Evolutionary conservation across 2,329 filamentous ascomycete species (phyloP).

Genomic region (Alternaria dauci): DNA sequence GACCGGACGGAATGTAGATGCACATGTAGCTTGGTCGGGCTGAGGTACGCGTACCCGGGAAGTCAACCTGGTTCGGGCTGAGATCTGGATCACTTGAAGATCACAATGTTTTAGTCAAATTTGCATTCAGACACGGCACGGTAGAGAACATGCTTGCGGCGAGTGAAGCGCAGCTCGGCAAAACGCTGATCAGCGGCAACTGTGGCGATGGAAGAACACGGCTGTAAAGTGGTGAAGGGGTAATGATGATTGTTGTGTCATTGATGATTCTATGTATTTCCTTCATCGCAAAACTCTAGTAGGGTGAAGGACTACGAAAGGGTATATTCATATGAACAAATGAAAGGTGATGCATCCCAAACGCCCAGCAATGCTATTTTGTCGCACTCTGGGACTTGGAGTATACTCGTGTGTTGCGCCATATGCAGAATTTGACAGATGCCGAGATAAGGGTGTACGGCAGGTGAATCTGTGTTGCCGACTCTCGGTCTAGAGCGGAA

Average conservation of each 20-base stretch:
- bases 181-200: not conserved
- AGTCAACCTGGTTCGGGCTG: not conserved
- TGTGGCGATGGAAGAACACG: not conserved
- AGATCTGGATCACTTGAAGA: constrained; percentile 1
- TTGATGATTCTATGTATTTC: constrained; percentile 13
- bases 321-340: constrained; percentile 17
- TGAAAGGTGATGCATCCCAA: not conserved
- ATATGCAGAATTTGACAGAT: constrained; percentile 17
- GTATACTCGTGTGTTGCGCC: constrained; percentile 11
- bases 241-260: not conserved
- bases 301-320: constrained; percentile 11
- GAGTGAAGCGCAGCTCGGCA: constrained; percentile 1
- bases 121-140: constrained; percentile 1
- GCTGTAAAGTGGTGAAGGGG: not conserved
- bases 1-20: not conserved
- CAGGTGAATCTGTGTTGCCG: constrained; percentile 13
- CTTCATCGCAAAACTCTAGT: too few species aligned
- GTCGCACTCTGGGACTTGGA: constrained; percentile 8
- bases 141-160: not conserved
- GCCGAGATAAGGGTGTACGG: constrained; percentile 5
- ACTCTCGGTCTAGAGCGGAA: constrained; percentile 1
- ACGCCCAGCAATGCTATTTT: constrained; percentile 12
- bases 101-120: not conserved
- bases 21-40: not conserved
- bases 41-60: not conserved